Conservation (phyloP, 441 rosid genomes). For the Gossypium gossypioides region DNA sequence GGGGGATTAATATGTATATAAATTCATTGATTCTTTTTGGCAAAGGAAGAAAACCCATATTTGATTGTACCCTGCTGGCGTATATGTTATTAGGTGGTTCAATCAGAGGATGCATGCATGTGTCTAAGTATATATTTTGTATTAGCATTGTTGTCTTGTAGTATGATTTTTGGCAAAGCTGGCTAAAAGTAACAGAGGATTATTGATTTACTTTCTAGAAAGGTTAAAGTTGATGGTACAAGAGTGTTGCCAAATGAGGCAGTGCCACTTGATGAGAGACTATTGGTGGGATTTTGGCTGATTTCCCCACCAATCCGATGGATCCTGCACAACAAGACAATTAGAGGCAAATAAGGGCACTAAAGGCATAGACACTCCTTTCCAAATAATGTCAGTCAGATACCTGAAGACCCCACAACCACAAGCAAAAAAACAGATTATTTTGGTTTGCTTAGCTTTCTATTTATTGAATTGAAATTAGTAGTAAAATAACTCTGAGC, state of each 20-base stretch:
- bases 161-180: neutral
- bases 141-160: neutral
- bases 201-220: neutral
- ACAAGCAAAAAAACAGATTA: neutral
- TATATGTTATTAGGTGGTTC: neutral
- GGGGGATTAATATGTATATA: neutral
- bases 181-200: neutral
- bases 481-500: conserved; percentile 15
- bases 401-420: too few relatives aligned
- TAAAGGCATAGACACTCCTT: too few relatives aligned
- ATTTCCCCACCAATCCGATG: neutral
- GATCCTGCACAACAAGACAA: neutral
- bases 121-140: neutral
- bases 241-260: neutral
- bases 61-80: neutral
- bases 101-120: neutral
- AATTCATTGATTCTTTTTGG: neutral
- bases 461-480: neutral
- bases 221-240: neutral
- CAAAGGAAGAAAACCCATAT: neutral
- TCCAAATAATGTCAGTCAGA: too few relatives aligned
- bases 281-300: neutral
- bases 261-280: neutral
- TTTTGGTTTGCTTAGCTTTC: neutral
- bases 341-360: neutral